A percentile compares a stretch with the other conserved stretches of the same genome.
phyloP scores from a whole-genome alignment of 768 basidiomycete species.

The Macrolepiota dolichaula region DNA sequence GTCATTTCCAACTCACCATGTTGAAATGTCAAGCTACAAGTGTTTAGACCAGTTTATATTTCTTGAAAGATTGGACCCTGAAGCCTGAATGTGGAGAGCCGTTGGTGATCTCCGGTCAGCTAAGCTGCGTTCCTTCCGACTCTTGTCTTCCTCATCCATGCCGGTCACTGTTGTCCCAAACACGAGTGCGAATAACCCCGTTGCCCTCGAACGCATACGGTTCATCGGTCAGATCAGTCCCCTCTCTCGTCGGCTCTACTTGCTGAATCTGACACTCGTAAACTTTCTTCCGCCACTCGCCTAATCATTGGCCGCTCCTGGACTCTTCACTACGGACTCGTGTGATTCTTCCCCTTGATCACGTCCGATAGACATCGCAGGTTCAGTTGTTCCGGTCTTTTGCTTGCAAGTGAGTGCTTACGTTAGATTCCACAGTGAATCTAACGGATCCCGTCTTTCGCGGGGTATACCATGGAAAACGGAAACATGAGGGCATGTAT shows the following conservation, averaged over 20 bases:
- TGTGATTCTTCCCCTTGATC: neutral
- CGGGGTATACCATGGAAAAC: slow-evolving; percentile 45
- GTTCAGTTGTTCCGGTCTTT: neutral
- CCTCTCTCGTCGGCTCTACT: neutral
- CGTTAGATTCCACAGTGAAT: slow-evolving; percentile 15
- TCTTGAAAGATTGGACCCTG: neutral
- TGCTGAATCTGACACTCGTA: neutral
- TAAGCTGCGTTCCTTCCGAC: neutral
- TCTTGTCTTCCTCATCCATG: neutral
- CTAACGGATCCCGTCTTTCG: slow-evolving; percentile 58
- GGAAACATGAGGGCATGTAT: slow-evolving; percentile 44
- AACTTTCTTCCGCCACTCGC: neutral
- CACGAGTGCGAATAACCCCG: neutral
- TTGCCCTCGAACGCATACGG: neutral
- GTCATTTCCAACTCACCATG: neutral
- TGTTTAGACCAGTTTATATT: no score
- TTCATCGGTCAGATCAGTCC: slow-evolving; percentile 4
- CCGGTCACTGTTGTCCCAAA: slow-evolving; percentile 9
- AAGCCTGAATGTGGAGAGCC: neutral
- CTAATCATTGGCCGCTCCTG: neutral
- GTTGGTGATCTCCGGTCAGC: neutral
- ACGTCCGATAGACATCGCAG: neutral
- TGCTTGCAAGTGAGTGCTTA: neutral
- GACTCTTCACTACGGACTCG: neutral
- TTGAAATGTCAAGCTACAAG: no score